phyloP scores from a whole-genome alignment of 2,329 filamentous ascomycete genomes.

The Zasmidium citrigriseum region DNA sequence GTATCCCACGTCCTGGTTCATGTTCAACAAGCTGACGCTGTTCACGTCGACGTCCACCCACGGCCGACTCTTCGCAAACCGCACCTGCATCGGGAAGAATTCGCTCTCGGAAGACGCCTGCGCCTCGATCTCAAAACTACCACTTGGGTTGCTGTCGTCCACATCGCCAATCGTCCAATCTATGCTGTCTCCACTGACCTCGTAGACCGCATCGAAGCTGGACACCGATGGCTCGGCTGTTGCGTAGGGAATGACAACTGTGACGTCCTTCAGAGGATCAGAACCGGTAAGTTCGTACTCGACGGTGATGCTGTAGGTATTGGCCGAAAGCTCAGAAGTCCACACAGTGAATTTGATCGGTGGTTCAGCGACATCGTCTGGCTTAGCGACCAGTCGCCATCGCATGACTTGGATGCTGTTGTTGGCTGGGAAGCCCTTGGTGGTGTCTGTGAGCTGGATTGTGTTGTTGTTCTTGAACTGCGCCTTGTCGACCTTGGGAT shows the following conservation, averaged over 20 bases:
- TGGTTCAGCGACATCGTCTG: conserved; percentile 75
- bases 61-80: conserved; percentile 81
- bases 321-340: conserved; percentile 83
- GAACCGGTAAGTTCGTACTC: conserved; percentile 91
- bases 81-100: conserved; percentile 96
- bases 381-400: conserved; percentile 84
- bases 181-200: conserved; percentile 86
- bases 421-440: conserved; percentile 90
- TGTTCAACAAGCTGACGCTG: conserved; percentile 70
- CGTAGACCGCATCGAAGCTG: conserved; percentile 91
- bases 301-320: conserved; percentile 85
- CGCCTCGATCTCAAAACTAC: conserved; percentile 94
- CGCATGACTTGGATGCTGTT: conserved; percentile 89
- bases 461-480: conserved; percentile 79
- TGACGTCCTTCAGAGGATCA: conserved; percentile 78
- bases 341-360: conserved; percentile 97
- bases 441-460: conserved; percentile 86
- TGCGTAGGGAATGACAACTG: conserved; percentile 82
- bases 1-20: conserved; percentile 77
- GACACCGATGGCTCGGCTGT: conserved; percentile 84
- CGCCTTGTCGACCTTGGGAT: conserved; percentile 92
- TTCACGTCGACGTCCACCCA: conserved; percentile 94
- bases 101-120: conserved; percentile 84
- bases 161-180: conserved; percentile 93
- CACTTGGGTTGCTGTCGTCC: conserved; percentile 77